These are phyloP conservation scores for Trifolium pratense DNA, from an alignment of 306 rosid genomes.

Conservation along the genomic window DNA sequence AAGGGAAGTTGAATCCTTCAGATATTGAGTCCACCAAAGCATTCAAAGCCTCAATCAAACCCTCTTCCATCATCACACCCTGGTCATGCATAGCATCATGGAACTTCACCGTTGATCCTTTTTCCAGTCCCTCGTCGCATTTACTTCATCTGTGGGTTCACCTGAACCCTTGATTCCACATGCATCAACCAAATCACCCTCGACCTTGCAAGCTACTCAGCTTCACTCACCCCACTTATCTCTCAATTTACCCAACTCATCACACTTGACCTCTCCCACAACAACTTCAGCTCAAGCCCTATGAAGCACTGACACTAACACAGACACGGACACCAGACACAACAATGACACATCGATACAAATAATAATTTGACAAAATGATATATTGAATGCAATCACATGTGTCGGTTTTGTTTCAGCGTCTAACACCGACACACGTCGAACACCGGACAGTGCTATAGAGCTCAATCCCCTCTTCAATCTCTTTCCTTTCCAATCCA, in stretches of 20 bases:
- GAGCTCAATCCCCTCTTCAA: slow-evolving; percentile 54
- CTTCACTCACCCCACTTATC: slow-evolving; percentile 63
- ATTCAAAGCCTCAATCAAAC: slow-evolving; percentile 70
- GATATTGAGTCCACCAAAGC: slow-evolving; percentile 75
- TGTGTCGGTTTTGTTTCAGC: not conserved
- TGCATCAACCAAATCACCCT: slow-evolving; percentile 79
- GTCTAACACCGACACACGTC: no score
- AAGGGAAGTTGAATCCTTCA: slow-evolving; percentile 33
- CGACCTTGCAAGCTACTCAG: slow-evolving; percentile 83
- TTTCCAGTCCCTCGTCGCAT: slow-evolving; percentile 73
- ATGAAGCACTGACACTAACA: not conserved
- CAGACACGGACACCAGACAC: not conserved
- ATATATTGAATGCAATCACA: not conserved
- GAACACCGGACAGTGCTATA: not conserved
- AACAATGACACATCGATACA: not conserved
- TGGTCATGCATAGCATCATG: slow-evolving; percentile 85
- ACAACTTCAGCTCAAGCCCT: slow-evolving; percentile 53
- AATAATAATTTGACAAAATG: not conserved
- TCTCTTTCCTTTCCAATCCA: slow-evolving; percentile 69
- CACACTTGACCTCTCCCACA: slow-evolving; percentile 73
- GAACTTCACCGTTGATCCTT: slow-evolving; percentile 85
- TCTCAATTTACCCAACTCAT: slow-evolving; percentile 62
- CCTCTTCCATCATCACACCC: slow-evolving; percentile 65
- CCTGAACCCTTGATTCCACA: slow-evolving; percentile 66
- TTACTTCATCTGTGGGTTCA: slow-evolving; percentile 72